Evolutionary conservation across 192 early-diverging fungal genomes (phyloP), one percentile per base, ranked within the genome.

Genomic region (Entomortierella parvispora): DNA sequence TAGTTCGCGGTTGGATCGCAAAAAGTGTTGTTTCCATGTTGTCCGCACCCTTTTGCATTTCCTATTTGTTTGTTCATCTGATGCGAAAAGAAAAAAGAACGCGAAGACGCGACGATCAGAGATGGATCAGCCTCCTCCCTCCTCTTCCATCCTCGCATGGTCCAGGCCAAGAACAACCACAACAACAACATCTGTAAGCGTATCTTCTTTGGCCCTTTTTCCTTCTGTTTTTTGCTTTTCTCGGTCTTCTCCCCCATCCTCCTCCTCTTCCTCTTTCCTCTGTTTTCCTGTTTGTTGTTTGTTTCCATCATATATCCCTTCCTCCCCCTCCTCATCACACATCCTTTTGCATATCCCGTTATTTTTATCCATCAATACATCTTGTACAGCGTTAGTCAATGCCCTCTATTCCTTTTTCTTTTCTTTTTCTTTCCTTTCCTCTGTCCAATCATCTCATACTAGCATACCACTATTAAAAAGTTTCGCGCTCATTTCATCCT

Each of bases 391-490:
- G 37, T 40, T 40, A 5, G 37, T 40, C 37, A 40, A 12, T 40
- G 37, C 37, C 37, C 37, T 34, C 29, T 33, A 26, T 67, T 25
- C 26, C 34, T 37, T 54, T 53, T 53, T 64, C 18, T 47, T 33
- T 49, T 61, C 37, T 32, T 20, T 50, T 20, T 62, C 7, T 28
- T 22, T 48, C 6, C 40, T 46, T 45, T 25, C 45, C 1, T 47
- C 11, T 14, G 14, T 14, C 29, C 23, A 28, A 43, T 37, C 22
- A 37, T 8, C 12, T 18, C 17, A 53, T 31, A 15, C 15, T 20
- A 56, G 34, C 54, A 56, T 56, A 56, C 54, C 54, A 56, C 28
- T 18, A 31, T 33, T 32, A 42, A 40, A 40, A 40, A 40, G 37
- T 40, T 40, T 40, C n/a, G n/a, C n/a, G n/a, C 12, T 43, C 57